Evolutionary conservation across 768 basidiomycete genomes (phyloP).

Genomic region (Pulveroboletus sp.): DNA sequence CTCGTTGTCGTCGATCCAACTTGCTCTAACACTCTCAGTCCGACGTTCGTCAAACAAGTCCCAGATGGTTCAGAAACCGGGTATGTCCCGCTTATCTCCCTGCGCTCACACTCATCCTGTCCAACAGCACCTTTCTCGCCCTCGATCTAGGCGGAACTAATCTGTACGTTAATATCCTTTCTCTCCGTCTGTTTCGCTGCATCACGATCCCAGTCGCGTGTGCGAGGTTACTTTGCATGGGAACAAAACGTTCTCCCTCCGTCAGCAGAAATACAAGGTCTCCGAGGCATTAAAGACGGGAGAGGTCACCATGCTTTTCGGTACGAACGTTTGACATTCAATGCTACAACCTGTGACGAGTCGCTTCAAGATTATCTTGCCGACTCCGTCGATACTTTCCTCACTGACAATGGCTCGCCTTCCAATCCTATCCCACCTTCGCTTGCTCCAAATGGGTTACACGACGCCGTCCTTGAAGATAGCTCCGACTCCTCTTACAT

Average conservation of each 20-base stretch:
- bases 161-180: slow-evolving; percentile 55
- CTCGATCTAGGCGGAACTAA: slow-evolving; percentile 98
- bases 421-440: slow-evolving; percentile 25
- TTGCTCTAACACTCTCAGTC: slow-evolving; percentile 42
- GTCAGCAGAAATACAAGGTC: slow-evolving; percentile 96
- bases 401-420: slow-evolving; percentile 52
- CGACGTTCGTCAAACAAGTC: slow-evolving; percentile 93
- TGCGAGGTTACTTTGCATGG: slow-evolving; percentile 93
- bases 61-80: slow-evolving; percentile 94
- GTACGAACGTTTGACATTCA: slow-evolving; percentile 38
- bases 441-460: slow-evolving; percentile 15
- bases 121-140: slow-evolving; percentile 84
- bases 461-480: slow-evolving; percentile 11
- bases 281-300: slow-evolving; percentile 93
- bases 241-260: slow-evolving; percentile 82
- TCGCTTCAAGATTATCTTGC: slow-evolving; percentile 84
- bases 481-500: slow-evolving; percentile 42
- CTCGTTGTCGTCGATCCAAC: not conserved
- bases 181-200: not conserved
- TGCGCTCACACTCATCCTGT: slow-evolving; percentile 6
- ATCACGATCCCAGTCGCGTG: slow-evolving; percentile 64
- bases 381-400: slow-evolving; percentile 92
- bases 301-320: slow-evolving; percentile 83
- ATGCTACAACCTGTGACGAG: slow-evolving; percentile 7
- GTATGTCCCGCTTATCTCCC: slow-evolving; percentile 40